phyloP scores from a whole-genome alignment of 345 rosid species.

The Citrus inodora region DNA sequence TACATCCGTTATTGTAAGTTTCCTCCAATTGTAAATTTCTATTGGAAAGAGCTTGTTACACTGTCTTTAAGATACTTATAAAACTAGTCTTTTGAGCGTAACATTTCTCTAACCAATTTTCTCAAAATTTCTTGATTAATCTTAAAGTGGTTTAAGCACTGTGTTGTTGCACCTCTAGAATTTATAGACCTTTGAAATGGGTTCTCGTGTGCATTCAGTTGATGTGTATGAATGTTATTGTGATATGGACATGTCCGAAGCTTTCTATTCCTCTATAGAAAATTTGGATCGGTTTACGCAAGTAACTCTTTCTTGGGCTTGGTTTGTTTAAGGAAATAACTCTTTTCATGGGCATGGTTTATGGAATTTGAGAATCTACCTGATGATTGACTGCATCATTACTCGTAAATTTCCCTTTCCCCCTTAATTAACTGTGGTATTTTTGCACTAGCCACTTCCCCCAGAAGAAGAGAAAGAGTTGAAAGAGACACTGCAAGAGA shows the following conservation, averaged over 20 bases:
- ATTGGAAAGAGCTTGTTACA: background rate
- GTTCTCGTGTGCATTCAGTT: background rate
- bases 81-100: background rate
- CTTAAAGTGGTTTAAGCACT: background rate
- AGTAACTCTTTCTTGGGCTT: background rate
- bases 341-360: background rate
- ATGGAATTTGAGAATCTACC: background rate
- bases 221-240: background rate
- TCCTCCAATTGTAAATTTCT: background rate
- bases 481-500: conserved; percentile 70
- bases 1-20: conserved; percentile 80
- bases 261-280: no score
- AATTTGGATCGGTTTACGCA: background rate
- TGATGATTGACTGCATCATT: background rate
- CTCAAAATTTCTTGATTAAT: background rate
- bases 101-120: no score
- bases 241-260: no score
- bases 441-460: conserved; percentile 66
- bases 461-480: conserved; percentile 83
- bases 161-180: background rate
- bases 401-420: background rate
- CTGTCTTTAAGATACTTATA: background rate
- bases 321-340: background rate
- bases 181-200: background rate
- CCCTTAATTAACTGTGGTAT: background rate